Conservation (phyloP, 75 land plant species). For the Ceratopteris richardii region DNA sequence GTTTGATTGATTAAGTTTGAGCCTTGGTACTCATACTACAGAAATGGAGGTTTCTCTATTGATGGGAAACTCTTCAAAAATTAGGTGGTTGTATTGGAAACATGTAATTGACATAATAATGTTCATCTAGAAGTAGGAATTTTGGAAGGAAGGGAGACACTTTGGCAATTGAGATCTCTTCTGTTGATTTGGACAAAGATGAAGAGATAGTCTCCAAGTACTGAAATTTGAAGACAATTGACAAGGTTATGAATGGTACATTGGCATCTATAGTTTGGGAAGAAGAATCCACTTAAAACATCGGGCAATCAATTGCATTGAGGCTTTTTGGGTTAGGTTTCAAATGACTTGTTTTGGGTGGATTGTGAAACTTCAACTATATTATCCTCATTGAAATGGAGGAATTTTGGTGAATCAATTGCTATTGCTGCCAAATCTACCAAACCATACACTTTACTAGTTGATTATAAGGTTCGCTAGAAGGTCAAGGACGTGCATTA, state of each 20-base stretch:
- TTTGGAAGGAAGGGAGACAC: slow-evolving; percentile 87
- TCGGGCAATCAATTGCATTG: slow-evolving; percentile 60
- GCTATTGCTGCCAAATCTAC: too few relatives aligned
- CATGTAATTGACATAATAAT: too few relatives aligned
- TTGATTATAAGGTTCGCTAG: too few relatives aligned
- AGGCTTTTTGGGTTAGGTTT: slow-evolving; percentile 70
- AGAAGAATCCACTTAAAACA: slow-evolving; percentile 88
- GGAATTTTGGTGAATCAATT: slow-evolving; percentile 63
- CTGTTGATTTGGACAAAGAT: slow-evolving; percentile 55
- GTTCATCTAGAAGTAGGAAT: too few relatives aligned
- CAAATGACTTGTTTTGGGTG: slow-evolving; percentile 63
- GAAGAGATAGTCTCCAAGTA: slow-evolving; percentile 47
- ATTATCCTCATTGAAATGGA: neutral
- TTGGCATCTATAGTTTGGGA: slow-evolving; percentile 60
- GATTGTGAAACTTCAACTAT: slow-evolving; percentile 58
- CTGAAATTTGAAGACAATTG: slow-evolving; percentile 39
- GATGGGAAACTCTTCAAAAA: too few relatives aligned
- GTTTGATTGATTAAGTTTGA: too few relatives aligned
- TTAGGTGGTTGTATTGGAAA: too few relatives aligned
- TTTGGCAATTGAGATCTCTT: slow-evolving; percentile 71
- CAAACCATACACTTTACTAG: too few relatives aligned
- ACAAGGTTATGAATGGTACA: slow-evolving; percentile 41
- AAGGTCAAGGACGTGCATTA: too few relatives aligned
- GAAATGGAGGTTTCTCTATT: too few relatives aligned
- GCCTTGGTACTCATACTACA: too few relatives aligned